Conservation (phyloP, 139 green algal genomes). For the Chlamydomonas incerta region DNA sequence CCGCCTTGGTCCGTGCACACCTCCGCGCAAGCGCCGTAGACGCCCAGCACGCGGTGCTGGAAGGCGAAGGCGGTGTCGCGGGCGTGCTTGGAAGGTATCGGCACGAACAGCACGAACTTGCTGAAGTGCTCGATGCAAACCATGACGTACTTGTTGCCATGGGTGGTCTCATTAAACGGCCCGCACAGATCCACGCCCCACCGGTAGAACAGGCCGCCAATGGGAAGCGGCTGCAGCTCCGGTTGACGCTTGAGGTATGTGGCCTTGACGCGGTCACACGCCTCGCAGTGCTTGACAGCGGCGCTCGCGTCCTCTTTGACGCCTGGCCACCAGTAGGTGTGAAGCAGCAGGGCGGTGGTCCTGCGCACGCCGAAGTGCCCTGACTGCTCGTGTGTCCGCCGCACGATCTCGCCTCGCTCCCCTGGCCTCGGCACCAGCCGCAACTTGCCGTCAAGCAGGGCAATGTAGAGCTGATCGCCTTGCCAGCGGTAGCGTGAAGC, state of each 20-base stretch:
- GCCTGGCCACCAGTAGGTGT: slow-evolving; percentile 14
- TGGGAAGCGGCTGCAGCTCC: slow-evolving; percentile 37
- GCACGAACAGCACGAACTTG: slow-evolving; percentile 27
- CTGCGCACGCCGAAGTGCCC: slow-evolving; percentile 15
- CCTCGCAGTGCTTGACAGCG: too few species aligned
- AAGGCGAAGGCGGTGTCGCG: slow-evolving; percentile 12
- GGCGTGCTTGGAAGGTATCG: slow-evolving; percentile 23
- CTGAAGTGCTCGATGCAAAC: slow-evolving; percentile 33
- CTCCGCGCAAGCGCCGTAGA: slow-evolving; percentile 28
- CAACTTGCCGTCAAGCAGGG: too few species aligned
- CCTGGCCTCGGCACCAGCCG: too few species aligned
- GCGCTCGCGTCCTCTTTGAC: not conserved
- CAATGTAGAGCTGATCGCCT: too few species aligned
- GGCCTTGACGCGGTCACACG: not conserved
- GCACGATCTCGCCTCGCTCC: not conserved
- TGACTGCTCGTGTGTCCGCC: not conserved
- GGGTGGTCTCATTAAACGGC: not conserved
- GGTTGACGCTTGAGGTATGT: not conserved
- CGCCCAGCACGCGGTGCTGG: slow-evolving; percentile 4
- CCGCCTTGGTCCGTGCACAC: slow-evolving; percentile 49
- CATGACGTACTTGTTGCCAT: slow-evolving; percentile 32
- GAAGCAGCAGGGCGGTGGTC: not conserved
- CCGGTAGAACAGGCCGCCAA: slow-evolving; percentile 36
- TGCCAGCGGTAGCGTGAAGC: too few species aligned
- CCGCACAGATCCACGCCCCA: slow-evolving; percentile 34